Conservation (phyloP, 106 monocot genomes). For the Ottelia alismoides region DNA sequence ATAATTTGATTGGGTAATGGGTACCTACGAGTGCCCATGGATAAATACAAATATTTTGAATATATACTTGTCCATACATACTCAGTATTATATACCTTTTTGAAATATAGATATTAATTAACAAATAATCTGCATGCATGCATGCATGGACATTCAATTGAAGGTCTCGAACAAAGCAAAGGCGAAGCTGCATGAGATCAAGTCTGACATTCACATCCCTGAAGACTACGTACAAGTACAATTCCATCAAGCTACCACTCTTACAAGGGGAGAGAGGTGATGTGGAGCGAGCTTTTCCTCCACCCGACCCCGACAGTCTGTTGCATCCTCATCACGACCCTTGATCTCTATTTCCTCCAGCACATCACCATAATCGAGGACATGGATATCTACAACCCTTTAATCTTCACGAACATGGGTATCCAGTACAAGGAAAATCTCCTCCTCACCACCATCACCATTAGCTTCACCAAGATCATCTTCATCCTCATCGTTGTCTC, state of each 20-base stretch:
- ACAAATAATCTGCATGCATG: too few relatives aligned
- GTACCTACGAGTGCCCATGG: too few relatives aligned
- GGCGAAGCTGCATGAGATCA: constrained; percentile 14
- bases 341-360: constrained; percentile 79
- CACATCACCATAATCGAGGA: constrained; percentile 77
- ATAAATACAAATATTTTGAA: too few relatives aligned
- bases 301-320: constrained; percentile 46
- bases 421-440: constrained; percentile 24
- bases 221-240: constrained; percentile 5
- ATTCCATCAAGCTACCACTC: background rate
- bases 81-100: too few relatives aligned
- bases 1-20: too few relatives aligned
- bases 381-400: constrained; percentile 67
- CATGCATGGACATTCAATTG: constrained; percentile 4
- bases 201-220: constrained; percentile 34
- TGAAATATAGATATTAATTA: too few relatives aligned
- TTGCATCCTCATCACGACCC: constrained; percentile 34
- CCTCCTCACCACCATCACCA: constrained; percentile 48
- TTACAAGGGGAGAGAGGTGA: constrained; percentile 51
- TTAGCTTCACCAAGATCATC: constrained; percentile 58
- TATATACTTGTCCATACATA: too few relatives aligned
- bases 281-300: constrained; percentile 56
- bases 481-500: constrained; percentile 59
- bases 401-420: constrained; percentile 52
- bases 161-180: constrained; percentile 18